Evolutionary conservation across 257 asterid species (phyloP).

Genomic region (Solanum pennellii): DNA sequence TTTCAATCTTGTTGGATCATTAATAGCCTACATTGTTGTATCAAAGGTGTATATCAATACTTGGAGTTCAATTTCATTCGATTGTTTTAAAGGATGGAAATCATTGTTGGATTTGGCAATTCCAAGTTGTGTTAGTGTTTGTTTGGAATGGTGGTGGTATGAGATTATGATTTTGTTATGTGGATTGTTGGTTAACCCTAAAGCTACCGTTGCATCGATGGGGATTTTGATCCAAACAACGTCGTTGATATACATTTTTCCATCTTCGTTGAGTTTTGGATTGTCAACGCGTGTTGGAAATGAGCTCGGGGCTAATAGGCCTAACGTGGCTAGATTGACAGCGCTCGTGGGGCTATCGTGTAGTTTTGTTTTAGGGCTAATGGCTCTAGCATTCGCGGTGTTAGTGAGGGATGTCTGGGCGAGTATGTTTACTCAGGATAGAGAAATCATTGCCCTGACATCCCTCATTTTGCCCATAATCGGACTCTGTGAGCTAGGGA

Average conservation of each 20-base stretch:
- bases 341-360: conserved; percentile 24
- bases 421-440: conserved; percentile 32
- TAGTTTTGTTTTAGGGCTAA: conserved; percentile 27
- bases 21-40: conserved; percentile 20
- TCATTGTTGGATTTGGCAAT: conserved; percentile 24
- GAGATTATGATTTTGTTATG: conserved; percentile 51
- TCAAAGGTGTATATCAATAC: conserved; percentile 24
- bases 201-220: conserved; percentile 51
- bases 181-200: conserved; percentile 34
- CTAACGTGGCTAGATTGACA: conserved; percentile 20
- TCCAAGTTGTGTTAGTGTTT: conserved; percentile 52
- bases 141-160: conserved; percentile 68
- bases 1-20: conserved; percentile 29
- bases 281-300: conserved; percentile 53
- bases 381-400: conserved; percentile 22
- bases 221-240: conserved; percentile 55
- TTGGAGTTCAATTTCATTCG: conserved; percentile 24
- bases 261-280: conserved; percentile 43
- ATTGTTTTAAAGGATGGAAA: conserved; percentile 26
- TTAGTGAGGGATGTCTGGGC: conserved; percentile 42
- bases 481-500: conserved; percentile 61
- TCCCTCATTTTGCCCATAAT: conserved; percentile 39
- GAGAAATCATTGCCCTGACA: conserved; percentile 26
- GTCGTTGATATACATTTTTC: conserved; percentile 46
- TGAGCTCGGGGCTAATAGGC: conserved; percentile 41